A percentile compares a stretch with the other conserved stretches of the same genome.
Conservation (phyloP, 441 rosid genomes). For the Bruguiera hainesii region DNA sequence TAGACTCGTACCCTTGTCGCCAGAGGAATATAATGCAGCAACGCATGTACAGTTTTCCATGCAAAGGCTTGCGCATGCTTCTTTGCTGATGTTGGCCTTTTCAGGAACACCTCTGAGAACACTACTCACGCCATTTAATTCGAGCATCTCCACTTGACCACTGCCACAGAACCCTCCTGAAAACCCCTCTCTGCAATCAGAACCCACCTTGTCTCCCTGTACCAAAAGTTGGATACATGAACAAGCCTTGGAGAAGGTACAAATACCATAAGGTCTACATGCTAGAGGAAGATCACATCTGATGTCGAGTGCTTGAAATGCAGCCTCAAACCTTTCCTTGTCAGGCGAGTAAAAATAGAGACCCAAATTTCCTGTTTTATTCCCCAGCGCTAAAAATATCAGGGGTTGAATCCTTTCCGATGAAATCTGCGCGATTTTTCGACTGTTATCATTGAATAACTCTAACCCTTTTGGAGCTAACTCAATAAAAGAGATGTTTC, state of each 20-base stretch:
- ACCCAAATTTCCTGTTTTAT: slow-evolving; percentile 76
- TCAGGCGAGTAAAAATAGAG: slow-evolving; percentile 59
- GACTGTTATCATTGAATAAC: slow-evolving; percentile 47
- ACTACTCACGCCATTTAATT: slow-evolving; percentile 48
- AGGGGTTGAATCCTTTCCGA: slow-evolving; percentile 33
- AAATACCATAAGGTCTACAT: slow-evolving; percentile 75
- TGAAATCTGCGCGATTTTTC: slow-evolving; percentile 56
- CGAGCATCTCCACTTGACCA: slow-evolving; percentile 52
- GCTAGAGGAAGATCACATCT: slow-evolving; percentile 85
- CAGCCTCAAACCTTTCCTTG: slow-evolving; percentile 45
- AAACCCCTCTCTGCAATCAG: slow-evolving; percentile 32
- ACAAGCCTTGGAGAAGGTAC: slow-evolving; percentile 68
- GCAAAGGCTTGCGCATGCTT: slow-evolving; percentile 50
- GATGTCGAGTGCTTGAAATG: slow-evolving; percentile 59
- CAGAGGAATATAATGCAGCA: slow-evolving; percentile 44
- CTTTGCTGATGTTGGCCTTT: slow-evolving; percentile 46
- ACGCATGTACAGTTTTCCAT: slow-evolving; percentile 58
- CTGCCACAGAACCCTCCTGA: slow-evolving; percentile 33
- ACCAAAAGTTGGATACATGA: slow-evolving; percentile 46
- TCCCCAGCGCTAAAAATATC: slow-evolving; percentile 65
- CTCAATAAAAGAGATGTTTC: slow-evolving; percentile 52
- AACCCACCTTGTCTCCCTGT: slow-evolving; percentile 18
- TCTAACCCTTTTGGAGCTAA: slow-evolving; percentile 52
- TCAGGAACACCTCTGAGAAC: slow-evolving; percentile 44
- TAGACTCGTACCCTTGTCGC: slow-evolving; percentile 1